Base-by-base conservation (phyloP, 2,329 filamentous ascomycete genomes). In the Pseudocercospora musae region DNA sequence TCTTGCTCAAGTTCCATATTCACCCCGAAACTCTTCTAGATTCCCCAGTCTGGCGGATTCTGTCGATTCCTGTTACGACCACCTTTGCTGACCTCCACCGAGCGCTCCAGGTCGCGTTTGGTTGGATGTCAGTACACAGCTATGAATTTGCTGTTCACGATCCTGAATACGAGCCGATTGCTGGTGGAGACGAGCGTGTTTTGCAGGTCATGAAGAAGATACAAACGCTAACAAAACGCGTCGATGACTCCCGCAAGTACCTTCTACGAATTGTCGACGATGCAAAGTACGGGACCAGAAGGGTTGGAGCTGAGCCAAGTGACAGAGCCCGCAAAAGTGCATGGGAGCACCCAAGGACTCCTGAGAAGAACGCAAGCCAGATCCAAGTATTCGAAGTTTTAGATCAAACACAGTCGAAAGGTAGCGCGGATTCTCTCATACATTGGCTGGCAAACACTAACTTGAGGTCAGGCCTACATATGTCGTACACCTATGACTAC, bases 91-190 rank as follows among this genome's bases (percentile, higher is more conserved):
- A 66, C 23, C 63, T 74, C 25, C 72, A 73, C 55, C 46, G 49
- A 23, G 72, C 71, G 18, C 61, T 74, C 3, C 69, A 70, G 52
- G 59, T 71, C 11, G 69, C 71, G 2, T 74, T 74, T 56, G 65
- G 65, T 49, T 74, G 71, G 72, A 59, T 67, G 3, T 31, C 42
- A 10, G 66, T 55, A 7, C 72, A 73, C 50, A 63, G 60, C 27
- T 72, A 73, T 57, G 64, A 70, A 25, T 73, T 74, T 62, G 56
- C 55, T 8, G 58, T 64, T 11, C 58, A 57, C 33, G 62, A 64
- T 42, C 62, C 62, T 29, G 48, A 42, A 8, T 61, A 46, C 29
- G 62, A 60, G 7, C 53, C 46, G 6, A 20, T 23, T n/a, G 48
- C 58, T 6, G 42, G 37, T 21, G 54, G 23, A 18, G 20, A 31